Evolutionary conservation across 768 basidiomycete genomes (phyloP).

Genomic region (Symmetrospora coprosmae): DNA sequence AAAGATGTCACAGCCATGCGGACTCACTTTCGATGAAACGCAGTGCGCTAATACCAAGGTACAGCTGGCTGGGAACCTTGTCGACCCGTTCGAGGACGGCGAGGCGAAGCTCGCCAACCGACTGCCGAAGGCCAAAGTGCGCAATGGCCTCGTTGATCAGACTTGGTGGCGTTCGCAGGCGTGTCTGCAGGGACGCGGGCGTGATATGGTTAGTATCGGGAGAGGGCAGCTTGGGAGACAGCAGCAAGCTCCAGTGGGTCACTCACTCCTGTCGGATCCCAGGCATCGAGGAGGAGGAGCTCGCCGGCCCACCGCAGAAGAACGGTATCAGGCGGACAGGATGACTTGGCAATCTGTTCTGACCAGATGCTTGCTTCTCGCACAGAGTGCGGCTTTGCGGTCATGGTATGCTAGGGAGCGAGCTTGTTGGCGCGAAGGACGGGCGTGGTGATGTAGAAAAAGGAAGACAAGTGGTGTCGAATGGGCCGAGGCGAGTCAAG

Average conservation of each 20-base stretch:
- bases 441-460: too few relatives aligned
- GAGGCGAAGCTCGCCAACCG: not conserved
- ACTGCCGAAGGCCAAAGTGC: not conserved
- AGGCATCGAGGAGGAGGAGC: constrained; percentile 15
- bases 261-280: constrained; percentile 9
- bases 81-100: constrained; percentile 7
- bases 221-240: too few relatives aligned
- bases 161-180: not conserved
- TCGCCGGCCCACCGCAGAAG: constrained; percentile 8
- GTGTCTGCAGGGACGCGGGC: not conserved
- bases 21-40: constrained; percentile 12
- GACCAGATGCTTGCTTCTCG: too few relatives aligned
- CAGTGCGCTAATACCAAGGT: constrained; percentile 6
- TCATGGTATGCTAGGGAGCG: too few relatives aligned
- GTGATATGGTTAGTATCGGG: not conserved
- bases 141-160: constrained; percentile 2
- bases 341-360: too few relatives aligned
- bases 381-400: too few relatives aligned
- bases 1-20: not conserved
- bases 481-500: not conserved
- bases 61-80: not conserved
- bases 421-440: too few relatives aligned
- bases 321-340: constrained; percentile 3
- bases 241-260: too few relatives aligned
- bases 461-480: not conserved